phyloP scores from a whole-genome alignment of 2,329 filamentous ascomycete species.

The Aaosphaeria pasadenensis region DNA sequence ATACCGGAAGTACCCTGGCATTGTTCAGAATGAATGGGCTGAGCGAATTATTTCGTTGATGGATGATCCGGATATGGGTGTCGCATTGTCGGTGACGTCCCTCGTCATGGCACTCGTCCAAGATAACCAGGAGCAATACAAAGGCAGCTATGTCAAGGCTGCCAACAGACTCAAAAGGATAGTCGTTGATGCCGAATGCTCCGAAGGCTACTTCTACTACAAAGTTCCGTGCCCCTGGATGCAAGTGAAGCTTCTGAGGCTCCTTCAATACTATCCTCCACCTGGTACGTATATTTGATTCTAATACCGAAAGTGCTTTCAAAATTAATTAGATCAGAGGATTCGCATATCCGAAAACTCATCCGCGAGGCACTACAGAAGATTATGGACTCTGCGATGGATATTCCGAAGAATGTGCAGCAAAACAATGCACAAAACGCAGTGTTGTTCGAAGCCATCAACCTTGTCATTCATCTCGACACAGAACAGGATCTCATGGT shows the following conservation, averaged over 20 bases:
- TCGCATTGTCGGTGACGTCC: slow-evolving; percentile 92
- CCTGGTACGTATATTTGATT: slow-evolving; percentile 66
- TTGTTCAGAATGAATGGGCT: slow-evolving; percentile 95
- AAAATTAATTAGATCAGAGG: slow-evolving; percentile 57
- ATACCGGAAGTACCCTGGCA: slow-evolving; percentile 90
- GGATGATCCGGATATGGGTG: slow-evolving; percentile 93
- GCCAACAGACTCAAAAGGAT: slow-evolving; percentile 86
- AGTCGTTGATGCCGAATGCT: slow-evolving; percentile 84
- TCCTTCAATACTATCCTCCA: slow-evolving; percentile 94
- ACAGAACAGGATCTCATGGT: slow-evolving; percentile 94
- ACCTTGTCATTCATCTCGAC: slow-evolving; percentile 95
- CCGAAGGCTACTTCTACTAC: slow-evolving; percentile 94
- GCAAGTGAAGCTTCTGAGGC: slow-evolving; percentile 86
- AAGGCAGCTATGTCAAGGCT: slow-evolving; percentile 89
- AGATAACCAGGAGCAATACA: slow-evolving; percentile 92
- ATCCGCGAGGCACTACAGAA: slow-evolving; percentile 88
- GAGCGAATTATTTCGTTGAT: slow-evolving; percentile 98
- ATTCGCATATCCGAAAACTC: slow-evolving; percentile 85
- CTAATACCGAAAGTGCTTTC: slow-evolving; percentile 3
- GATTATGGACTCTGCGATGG: slow-evolving; percentile 86
- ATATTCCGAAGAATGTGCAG: slow-evolving; percentile 96
- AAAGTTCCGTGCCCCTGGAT: slow-evolving; percentile 99
- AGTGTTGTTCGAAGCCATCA: slow-evolving; percentile 96
- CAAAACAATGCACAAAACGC: slow-evolving; percentile 99
- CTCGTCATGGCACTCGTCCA: slow-evolving; percentile 92